Conservation (phyloP, 2,329 filamentous ascomycete species). For the Orbilia brochopaga region DNA sequence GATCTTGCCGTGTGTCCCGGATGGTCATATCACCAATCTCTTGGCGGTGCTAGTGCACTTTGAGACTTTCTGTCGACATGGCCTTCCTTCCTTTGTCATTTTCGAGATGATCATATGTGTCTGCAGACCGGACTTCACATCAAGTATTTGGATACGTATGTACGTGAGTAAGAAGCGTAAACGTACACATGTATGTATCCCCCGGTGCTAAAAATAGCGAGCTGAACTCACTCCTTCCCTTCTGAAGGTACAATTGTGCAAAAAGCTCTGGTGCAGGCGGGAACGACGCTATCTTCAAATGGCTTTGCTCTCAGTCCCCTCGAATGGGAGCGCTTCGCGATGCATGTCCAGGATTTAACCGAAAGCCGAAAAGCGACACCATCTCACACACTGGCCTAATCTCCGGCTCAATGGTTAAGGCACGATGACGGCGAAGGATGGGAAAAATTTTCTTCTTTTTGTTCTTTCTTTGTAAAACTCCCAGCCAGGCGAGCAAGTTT, state of each 20-base stretch:
- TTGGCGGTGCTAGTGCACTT: conserved; percentile 26
- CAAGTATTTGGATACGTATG: background rate
- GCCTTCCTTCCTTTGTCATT: too few species aligned
- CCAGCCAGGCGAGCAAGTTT: conserved; percentile 22
- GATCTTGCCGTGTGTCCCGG: conserved; percentile 33
- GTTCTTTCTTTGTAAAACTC: conserved; percentile 3
- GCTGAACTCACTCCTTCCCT: conserved; percentile 30
- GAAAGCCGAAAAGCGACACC: conserved; percentile 21
- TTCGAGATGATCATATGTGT: background rate
- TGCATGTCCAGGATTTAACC: conserved; percentile 47
- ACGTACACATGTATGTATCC: background rate
- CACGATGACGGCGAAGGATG: background rate
- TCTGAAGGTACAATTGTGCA: conserved; percentile 34
- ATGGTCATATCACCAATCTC: conserved; percentile 25
- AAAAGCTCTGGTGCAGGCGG: conserved; percentile 17
- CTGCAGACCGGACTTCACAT: background rate
- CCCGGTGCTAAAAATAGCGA: conserved; percentile 43
- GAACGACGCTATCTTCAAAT: conserved; percentile 1
- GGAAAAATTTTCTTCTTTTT: conserved; percentile 12
- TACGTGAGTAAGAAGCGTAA: too few species aligned
- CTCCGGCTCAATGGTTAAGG: conserved; percentile 7
- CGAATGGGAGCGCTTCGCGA: conserved; percentile 37
- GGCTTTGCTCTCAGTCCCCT: conserved; percentile 17
- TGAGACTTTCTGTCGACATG: background rate
- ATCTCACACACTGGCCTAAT: background rate